Conservation (phyloP, 805 yeast genomes). For the Hemisphaericaspora nanyangensis region DNA sequence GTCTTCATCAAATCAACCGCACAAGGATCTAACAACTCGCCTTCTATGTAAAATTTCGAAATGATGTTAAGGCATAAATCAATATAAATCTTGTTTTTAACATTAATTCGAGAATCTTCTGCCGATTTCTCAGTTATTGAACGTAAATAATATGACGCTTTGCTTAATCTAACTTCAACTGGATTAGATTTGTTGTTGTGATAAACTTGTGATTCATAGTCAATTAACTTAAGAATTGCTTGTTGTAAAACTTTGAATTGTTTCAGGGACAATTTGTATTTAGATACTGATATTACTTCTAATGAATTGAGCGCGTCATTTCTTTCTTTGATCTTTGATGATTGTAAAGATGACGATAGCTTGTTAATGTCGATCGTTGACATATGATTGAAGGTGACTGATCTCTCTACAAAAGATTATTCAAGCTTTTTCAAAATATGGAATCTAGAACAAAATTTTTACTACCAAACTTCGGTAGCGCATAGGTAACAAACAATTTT, state of each 20-base stretch:
- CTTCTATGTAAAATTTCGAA: slow-evolving; percentile 13
- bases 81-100: slow-evolving; percentile 20
- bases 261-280: slow-evolving; percentile 15
- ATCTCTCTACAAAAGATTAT: too few relatives aligned
- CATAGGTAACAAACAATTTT: too few relatives aligned
- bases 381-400: slow-evolving; percentile 11
- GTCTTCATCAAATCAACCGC: slow-evolving; percentile 22
- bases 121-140: slow-evolving; percentile 17
- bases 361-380: slow-evolving; percentile 17
- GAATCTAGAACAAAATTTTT: too few relatives aligned
- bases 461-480: too few relatives aligned
- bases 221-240: slow-evolving; percentile 26
- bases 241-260: slow-evolving; percentile 19
- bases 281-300: slow-evolving; percentile 17
- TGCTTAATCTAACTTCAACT: slow-evolving; percentile 25
- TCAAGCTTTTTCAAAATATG: too few relatives aligned
- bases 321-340: slow-evolving; percentile 53
- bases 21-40: slow-evolving; percentile 17
- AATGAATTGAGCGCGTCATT: slow-evolving; percentile 42
- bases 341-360: slow-evolving; percentile 30
- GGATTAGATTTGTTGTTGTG: slow-evolving; percentile 18
- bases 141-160: slow-evolving; percentile 29
- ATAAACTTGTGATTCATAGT: slow-evolving; percentile 32
- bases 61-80: slow-evolving; percentile 16
- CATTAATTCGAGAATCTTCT: slow-evolving; percentile 7